Base-by-base conservation (phyloP, 768 basidiomycete genomes). In the Hygrophoropsis aurantiaca region DNA sequence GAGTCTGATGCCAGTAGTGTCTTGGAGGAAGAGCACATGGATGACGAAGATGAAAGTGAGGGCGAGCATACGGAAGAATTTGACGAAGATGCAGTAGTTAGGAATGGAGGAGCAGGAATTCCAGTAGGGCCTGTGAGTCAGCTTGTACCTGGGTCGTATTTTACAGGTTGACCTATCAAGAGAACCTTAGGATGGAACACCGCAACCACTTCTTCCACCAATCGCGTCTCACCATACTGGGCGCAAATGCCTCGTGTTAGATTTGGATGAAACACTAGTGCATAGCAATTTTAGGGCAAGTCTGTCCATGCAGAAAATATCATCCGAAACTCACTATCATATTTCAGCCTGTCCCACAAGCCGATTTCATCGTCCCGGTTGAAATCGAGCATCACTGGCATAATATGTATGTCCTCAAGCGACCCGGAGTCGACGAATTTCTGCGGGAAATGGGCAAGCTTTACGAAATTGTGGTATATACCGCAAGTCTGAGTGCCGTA, bases 371-470 rank as follows among this genome's bases (percentile, higher is more conserved):
- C 55, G 92, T 97, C 1, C 93, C 94, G 6, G 94, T 97, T 18
- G 92, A 94, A 70, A 94, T 97, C 55, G 94, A 97, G 60, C 88
- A 87, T 53, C 86, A 91, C 61, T 88, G 85, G 78, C 94, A 95
- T 68, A 94, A 95, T 60, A 90, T 95, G 54, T 94, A 95, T 68
- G 93, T 94, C 40, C 87, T 94, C 69, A 95, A 95, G 65, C 84
- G 94, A 41, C 93, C 94, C 5, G 94, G 94, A 16, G 94, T 97
- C 13, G 94, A 97, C 64, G 84, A 84, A 58, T 97, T 95, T 67
- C 71, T 97, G 58, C 87, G 87, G 70, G 84, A 84, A 68, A 97
- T 95, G 94, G 94, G 94, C 39, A 90, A 95, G 63, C 81, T 94
- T 25, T 97, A 93, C 65, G 94, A 97, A 69, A 74, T 95, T 39